phyloP scores from a whole-genome alignment of 2,329 filamentous ascomycete genomes.

The Pyrenochaeta sp. region DNA sequence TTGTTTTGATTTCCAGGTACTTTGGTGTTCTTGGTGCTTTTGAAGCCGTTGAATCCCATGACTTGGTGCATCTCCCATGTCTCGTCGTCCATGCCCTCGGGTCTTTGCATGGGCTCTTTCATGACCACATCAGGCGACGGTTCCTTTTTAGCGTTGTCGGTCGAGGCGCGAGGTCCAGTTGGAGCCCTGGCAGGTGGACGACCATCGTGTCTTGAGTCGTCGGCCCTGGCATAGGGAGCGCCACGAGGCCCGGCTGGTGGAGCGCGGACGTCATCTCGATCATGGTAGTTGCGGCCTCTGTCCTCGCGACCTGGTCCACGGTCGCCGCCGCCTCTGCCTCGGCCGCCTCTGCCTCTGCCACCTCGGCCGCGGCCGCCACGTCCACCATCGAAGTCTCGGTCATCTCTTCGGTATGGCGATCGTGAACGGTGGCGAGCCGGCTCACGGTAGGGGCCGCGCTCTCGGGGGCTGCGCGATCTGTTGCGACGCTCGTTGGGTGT shows the following conservation, averaged over 20 bases:
- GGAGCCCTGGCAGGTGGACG: conserved; percentile 18
- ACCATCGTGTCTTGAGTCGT: background rate
- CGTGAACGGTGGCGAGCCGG: conserved; percentile 38
- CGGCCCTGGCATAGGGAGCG: conserved; percentile 15
- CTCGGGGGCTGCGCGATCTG: conserved; percentile 44
- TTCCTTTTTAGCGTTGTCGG: conserved; percentile 17
- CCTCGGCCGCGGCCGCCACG: conserved; percentile 19
- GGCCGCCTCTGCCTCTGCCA: conserved; percentile 9
- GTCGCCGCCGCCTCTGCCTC: conserved; percentile 7
- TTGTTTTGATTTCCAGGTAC: conserved; percentile 82
- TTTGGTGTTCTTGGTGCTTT: conserved; percentile 86
- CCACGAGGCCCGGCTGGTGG: conserved; percentile 38
- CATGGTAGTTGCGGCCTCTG: conserved; percentile 8
- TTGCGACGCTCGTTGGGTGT: conserved; percentile 37
- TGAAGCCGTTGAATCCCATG: conserved; percentile 91
- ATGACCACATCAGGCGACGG: conserved; percentile 36
- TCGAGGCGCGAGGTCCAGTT: conserved; percentile 10
- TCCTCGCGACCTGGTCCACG: conserved; percentile 21
- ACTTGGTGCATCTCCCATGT: conserved; percentile 80
- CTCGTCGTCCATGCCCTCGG: conserved; percentile 63
- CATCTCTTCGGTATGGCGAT: conserved; percentile 33
- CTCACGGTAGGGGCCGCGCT: conserved; percentile 34
- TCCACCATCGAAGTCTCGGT: conserved; percentile 22
- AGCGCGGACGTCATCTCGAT: conserved; percentile 16
- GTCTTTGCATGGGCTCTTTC: conserved; percentile 34